phyloP scores from a whole-genome alignment of 129 eudicot species.

The Chrysanthemum lavandulifolium region DNA sequence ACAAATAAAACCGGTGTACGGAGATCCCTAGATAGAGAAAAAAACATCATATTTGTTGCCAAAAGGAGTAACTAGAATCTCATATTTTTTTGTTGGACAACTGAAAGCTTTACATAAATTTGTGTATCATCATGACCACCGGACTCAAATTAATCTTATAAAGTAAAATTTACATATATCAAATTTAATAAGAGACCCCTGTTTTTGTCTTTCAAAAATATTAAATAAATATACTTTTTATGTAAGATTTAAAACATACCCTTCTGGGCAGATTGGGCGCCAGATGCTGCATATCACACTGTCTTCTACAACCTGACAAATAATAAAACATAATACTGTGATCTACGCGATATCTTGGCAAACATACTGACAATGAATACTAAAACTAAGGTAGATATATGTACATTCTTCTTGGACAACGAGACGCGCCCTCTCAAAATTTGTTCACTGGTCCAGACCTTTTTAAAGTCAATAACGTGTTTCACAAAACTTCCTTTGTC shows the following conservation, averaged over 20 bases:
- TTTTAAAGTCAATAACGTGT: slow-evolving; percentile 60
- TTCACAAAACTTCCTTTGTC: slow-evolving; percentile 57
- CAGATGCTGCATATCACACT: slow-evolving; percentile 74
- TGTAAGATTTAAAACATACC: slow-evolving; percentile 45
- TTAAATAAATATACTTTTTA: background rate
- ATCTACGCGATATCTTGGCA: slow-evolving; percentile 3
- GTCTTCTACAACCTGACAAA: slow-evolving; percentile 55
- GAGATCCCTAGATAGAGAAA: background rate
- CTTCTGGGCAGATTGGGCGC: slow-evolving; percentile 93
- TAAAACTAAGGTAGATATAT: background rate
- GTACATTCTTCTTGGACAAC: slow-evolving; percentile 72
- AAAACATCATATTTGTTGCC: background rate
- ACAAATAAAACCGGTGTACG: background rate
- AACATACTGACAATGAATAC: background rate
- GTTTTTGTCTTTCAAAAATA: too few species aligned
- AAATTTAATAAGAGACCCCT: too few species aligned
- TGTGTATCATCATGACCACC: slow-evolving; percentile 9
- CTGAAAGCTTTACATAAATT: background rate
- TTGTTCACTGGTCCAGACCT: slow-evolving; percentile 89
- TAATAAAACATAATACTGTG: slow-evolving; percentile 8
- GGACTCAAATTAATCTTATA: background rate
- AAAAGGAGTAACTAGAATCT: too few species aligned
- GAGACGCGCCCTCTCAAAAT: slow-evolving; percentile 60
- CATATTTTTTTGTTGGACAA: background rate
- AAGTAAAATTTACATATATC: too few species aligned